Base-by-base conservation (phyloP, 495 filamentous ascomycete genomes). In the Penicillium herquei region DNA sequence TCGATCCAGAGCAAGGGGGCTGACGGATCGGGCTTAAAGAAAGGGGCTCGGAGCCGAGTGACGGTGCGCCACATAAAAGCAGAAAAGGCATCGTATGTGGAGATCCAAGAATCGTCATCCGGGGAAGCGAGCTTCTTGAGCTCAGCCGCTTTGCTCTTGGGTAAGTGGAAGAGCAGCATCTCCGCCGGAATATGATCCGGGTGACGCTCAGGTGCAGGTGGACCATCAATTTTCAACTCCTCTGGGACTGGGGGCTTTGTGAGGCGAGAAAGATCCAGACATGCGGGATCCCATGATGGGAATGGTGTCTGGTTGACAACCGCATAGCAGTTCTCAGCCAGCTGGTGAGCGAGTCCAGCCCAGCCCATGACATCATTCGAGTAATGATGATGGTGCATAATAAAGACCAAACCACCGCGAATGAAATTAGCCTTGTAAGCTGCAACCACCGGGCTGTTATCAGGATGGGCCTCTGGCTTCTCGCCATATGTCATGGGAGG, bases 391-490 rank as follows among this genome's bases (percentile, higher is more conserved):
- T 67, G 59, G 49, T 77, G 71, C 61, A 72, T 73, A 50, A 68
- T 70, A 56, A 78, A 70, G 16, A 77, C 60, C 14, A 78, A 47
- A 1, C 73, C 73, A 6, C 77, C 64, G 11, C 73, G 70, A 21
- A 78, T 69, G 32, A 78, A 77, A 39, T 73, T 77, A 0, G 63
- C 66, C 57, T 77, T 70, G 54, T 72, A 78, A 6, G 69, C 72
- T 0, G 75, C 66, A 7, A 70, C 56, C 0, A 63, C 55, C 6
- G 74, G 74, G 35, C 59, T 66, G 3, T 37, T 55, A 39, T 67
- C 64, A 0, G 74, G 72, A 3, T 68, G 63, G 13, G 65, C 63
- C 35, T 74, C 73, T 1, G 70, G 69, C 18, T 71, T 74, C 52
- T 74, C 70, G 14, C 71, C 72, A 56, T 72, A 76, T 21, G 64